Base-by-base conservation (phyloP, 1,284 basidiomycete genomes). In the Ganoderma lucidum region DNA sequence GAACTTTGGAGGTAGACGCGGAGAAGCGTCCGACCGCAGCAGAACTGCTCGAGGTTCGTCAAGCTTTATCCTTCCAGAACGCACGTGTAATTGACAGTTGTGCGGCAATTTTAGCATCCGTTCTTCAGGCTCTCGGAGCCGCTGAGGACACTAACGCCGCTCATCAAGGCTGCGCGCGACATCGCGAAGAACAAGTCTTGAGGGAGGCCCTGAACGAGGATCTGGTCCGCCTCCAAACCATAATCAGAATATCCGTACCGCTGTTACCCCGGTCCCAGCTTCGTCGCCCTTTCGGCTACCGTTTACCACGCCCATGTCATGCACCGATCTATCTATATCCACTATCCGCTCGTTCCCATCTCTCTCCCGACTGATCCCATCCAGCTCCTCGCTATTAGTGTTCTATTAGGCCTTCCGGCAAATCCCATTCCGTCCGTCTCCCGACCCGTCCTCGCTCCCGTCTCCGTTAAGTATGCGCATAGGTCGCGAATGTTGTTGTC, bases 151-250 rank as follows among this genome's bases (percentile, higher is more conserved):
- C 84, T 99, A 68, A 87, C 94, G 10, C 96, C 96, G 9, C 86
- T 98, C 70, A 99, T 99, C 87, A 97, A 96, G 80, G 96, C 96
- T 6, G 96, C 96, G 8, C 85, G 95, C 73, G 95, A 97, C 71
- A 90, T 93, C 63, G 89, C 91, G 37, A 93, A 93, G 85, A 88
- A 87, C 78, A 91, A 92, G 76, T 85, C 48, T 14, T 51, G 23
- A 51, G 28, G 23, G 23, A 51, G 28, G 23, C 23, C 23, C 48
- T 3, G 28, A 51, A 51, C 12, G 48, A 51, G 3, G 48, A 28
- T 12, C 10, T 51, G 48, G 23, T 28, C 48, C 48, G 23, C 23
- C 48, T 12, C 23, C 48, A 10, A 28, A 28, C 48, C 23, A 51
- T 61, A 61, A 53, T 19, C 23, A 51, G n/a, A 12, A 51, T 51